phyloP scores from a whole-genome alignment of 2,329 filamentous ascomycete species.

The Fusarium drepaniforme region DNA sequence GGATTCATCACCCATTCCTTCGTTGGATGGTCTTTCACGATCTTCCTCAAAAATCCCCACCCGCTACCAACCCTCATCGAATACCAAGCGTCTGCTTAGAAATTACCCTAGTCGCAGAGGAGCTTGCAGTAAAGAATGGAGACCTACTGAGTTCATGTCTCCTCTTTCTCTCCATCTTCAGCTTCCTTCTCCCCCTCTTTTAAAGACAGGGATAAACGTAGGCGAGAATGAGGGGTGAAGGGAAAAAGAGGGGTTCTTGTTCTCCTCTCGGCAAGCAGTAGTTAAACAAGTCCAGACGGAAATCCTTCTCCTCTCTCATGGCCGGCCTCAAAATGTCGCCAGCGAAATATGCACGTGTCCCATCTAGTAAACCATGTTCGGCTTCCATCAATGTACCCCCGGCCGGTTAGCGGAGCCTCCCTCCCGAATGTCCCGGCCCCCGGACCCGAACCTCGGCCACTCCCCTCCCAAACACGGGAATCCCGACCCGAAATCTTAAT shows the following conservation, averaged over 20 bases:
- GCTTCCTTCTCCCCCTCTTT: neutral
- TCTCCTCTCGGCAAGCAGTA: neutral
- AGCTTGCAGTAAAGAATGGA: neutral
- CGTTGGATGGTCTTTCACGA: neutral
- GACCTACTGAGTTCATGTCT: neutral
- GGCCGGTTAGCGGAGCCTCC: neutral
- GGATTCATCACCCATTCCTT: neutral
- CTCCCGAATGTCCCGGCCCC: constrained; percentile 15
- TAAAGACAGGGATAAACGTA: neutral
- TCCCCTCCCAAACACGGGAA: constrained; percentile 12
- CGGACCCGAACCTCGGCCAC: constrained; percentile 17
- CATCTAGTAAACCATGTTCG: neutral
- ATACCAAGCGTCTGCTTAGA: constrained; percentile 41
- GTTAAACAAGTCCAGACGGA: neutral
- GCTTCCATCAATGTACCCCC: neutral
- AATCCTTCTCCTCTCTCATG: neutral
- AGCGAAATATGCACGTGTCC: neutral
- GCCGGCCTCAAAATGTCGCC: neutral
- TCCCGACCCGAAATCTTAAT: constrained; percentile 11
- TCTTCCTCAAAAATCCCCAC: constrained; percentile 6
- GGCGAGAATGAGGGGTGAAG: neutral
- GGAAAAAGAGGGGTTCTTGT: neutral
- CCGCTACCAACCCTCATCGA: constrained; percentile 33
- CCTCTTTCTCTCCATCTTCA: neutral
- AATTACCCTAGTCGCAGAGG: constrained; percentile 28